These are phyloP conservation scores for Fusarium agapanthi DNA, from an alignment of 2,329 filamentous ascomycete species.

Conservation along the genomic window DNA sequence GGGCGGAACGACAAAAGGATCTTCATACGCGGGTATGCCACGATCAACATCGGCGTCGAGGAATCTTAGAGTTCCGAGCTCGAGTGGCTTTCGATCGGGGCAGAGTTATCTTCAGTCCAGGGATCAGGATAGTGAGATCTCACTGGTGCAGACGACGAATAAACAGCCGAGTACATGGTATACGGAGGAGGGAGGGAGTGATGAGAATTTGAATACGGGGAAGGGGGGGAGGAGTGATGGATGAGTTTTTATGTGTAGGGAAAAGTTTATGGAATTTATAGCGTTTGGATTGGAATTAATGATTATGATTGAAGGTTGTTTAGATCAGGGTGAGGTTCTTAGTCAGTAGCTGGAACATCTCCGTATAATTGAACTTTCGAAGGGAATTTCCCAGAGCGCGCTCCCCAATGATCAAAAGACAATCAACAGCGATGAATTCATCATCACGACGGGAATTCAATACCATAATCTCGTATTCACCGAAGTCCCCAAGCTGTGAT, in stretches of 20 bases:
- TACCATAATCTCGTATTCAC: neutral
- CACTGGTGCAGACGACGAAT: slow-evolving; percentile 14
- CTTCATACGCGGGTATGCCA: slow-evolving; percentile 6
- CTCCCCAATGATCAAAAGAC: fast-evolving
- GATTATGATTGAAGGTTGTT: too few species aligned
- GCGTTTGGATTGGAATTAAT: too few species aligned
- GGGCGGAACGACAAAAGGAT: neutral
- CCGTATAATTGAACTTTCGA: neutral
- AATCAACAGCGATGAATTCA: neutral
- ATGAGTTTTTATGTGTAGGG: neutral
- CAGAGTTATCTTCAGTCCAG: slow-evolving; percentile 2
- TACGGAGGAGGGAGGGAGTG: neutral
- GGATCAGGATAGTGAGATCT: slow-evolving; percentile 34
- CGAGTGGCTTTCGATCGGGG: slow-evolving; percentile 3
- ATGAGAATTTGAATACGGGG: neutral
- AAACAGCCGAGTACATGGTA: slow-evolving; percentile 18
- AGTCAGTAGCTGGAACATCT: fast-evolving
- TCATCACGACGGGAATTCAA: too few species aligned
- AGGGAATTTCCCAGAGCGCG: neutral
- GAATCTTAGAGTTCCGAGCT: slow-evolving; percentile 16
- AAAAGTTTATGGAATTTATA: neutral
- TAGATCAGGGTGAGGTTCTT: neutral
- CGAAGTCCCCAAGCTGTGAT: fast-evolving
- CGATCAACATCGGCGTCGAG: slow-evolving; percentile 11
- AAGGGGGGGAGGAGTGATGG: neutral